Evolutionary conservation across 352 stramenopile species (phyloP).

Genomic region (Phytophthora capsici): DNA sequence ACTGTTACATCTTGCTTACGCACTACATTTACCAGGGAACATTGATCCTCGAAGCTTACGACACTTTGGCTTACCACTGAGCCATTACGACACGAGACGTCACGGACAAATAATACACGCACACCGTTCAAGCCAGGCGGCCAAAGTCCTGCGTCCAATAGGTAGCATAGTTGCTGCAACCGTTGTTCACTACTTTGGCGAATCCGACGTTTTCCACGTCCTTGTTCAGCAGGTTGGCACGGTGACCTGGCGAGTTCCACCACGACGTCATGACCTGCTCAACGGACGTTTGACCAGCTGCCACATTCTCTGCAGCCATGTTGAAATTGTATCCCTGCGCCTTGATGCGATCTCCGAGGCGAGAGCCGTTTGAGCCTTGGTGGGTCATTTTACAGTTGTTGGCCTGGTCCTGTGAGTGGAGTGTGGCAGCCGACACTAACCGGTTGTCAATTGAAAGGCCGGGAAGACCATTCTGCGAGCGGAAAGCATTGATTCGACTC

Average conservation of each 20-base stretch:
- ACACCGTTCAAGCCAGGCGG: slow-evolving; percentile 14
- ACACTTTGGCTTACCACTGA: slow-evolving; percentile 25
- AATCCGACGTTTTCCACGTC: slow-evolving; percentile 41
- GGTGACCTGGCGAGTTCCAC: slow-evolving; percentile 58
- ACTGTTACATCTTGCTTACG: background rate
- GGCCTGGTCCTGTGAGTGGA: slow-evolving; percentile 55
- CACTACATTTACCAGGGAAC: slow-evolving; percentile 9
- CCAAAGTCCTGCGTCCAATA: slow-evolving; percentile 53
- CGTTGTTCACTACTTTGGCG: slow-evolving; percentile 32
- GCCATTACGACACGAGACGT: slow-evolving; percentile 17
- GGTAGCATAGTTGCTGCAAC: slow-evolving; percentile 31
- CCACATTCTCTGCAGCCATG: slow-evolving; percentile 54
- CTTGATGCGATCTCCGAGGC: slow-evolving; percentile 39
- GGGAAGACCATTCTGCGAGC: slow-evolving; percentile 36
- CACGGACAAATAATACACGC: slow-evolving; percentile 9
- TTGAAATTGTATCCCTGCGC: slow-evolving; percentile 45
- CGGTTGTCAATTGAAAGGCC: slow-evolving; percentile 47
- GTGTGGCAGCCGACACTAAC: slow-evolving; percentile 38
- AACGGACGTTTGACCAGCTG: slow-evolving; percentile 47
- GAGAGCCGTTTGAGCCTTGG: slow-evolving; percentile 40
- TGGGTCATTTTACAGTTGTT: slow-evolving; percentile 52
- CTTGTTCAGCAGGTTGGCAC: slow-evolving; percentile 45
- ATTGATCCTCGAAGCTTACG: slow-evolving; percentile 2
- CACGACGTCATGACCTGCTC: slow-evolving; percentile 52
- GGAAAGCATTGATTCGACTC: slow-evolving; percentile 51